These are phyloP conservation scores for Delonix regia DNA, from an alignment of 306 rosid species.

Conservation along the genomic window DNA sequence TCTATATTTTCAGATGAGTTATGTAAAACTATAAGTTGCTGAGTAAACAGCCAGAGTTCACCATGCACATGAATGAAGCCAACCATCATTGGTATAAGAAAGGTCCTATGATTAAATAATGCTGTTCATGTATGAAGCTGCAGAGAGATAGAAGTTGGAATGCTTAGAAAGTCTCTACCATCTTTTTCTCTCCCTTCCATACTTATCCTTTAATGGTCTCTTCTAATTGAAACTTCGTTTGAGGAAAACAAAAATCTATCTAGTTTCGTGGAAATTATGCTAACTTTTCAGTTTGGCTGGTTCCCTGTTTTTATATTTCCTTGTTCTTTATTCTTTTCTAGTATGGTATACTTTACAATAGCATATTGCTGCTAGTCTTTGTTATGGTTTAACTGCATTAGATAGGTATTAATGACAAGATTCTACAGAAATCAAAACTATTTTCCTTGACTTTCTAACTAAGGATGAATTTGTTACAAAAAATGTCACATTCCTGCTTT, in stretches of 20 bases:
- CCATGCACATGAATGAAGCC: slow-evolving; percentile 16
- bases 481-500: background rate
- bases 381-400: background rate
- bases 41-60: background rate
- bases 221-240: background rate
- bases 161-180: background rate
- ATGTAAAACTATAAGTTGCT: background rate
- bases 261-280: background rate
- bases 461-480: background rate
- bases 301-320: background rate
- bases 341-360: background rate
- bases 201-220: background rate
- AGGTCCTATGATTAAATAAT: background rate
- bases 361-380: background rate
- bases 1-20: background rate
- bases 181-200: background rate
- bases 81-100: background rate
- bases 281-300: background rate
- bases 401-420: background rate
- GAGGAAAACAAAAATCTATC: background rate
- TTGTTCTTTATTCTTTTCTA: background rate
- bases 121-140: background rate
- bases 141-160: slow-evolving; percentile 6
- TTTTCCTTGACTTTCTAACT: background rate
- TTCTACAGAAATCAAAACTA: background rate